These are phyloP conservation scores for Halophytophthora batemanensis DNA, from an alignment of 352 stramenopile genomes.

Conservation along the genomic window DNA sequence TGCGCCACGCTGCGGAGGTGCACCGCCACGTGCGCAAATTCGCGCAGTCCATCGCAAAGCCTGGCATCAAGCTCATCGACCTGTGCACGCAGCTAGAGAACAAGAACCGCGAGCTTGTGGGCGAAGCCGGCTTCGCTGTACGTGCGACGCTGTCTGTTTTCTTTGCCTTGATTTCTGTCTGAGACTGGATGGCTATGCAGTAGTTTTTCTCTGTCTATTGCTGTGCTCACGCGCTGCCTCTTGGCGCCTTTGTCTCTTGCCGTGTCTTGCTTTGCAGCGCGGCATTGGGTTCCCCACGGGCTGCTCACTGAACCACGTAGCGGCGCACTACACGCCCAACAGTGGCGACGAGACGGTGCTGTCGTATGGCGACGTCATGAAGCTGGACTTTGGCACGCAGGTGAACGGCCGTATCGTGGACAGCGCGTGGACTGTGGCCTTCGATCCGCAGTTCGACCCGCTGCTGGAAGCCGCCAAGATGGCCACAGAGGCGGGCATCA, in stretches of 20 bases:
- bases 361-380: slow-evolving; percentile 97
- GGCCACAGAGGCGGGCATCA: slow-evolving; percentile 93
- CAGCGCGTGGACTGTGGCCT: slow-evolving; percentile 95
- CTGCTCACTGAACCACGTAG: slow-evolving; percentile 96
- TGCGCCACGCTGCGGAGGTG: slow-evolving; percentile 94
- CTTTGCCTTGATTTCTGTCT: background rate
- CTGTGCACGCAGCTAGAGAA: slow-evolving; percentile 96
- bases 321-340: slow-evolving; percentile 98
- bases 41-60: slow-evolving; percentile 95
- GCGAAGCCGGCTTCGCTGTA: slow-evolving; percentile 89
- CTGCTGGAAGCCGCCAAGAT: slow-evolving; percentile 90
- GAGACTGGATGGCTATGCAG: no score
- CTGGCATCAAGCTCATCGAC: slow-evolving; percentile 94
- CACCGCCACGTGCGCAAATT: slow-evolving; percentile 92
- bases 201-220: background rate
- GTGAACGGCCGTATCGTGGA: slow-evolving; percentile 98
- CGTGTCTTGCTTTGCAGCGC: slow-evolving; percentile 32
- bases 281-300: slow-evolving; percentile 85
- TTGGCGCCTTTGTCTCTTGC: background rate
- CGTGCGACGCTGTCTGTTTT: slow-evolving; percentile 9
- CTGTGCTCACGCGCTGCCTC: background rate
- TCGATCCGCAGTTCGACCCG: slow-evolving; percentile 94
- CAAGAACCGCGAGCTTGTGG: slow-evolving; percentile 94
- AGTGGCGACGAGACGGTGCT: slow-evolving; percentile 92
- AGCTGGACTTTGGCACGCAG: slow-evolving; percentile 96